Percentiles rank a stretch among this genome's conserved stretches.
phyloP scores from a whole-genome alignment of 2,329 filamentous ascomycete genomes.

The Phialemonium atrogriseum region DNA sequence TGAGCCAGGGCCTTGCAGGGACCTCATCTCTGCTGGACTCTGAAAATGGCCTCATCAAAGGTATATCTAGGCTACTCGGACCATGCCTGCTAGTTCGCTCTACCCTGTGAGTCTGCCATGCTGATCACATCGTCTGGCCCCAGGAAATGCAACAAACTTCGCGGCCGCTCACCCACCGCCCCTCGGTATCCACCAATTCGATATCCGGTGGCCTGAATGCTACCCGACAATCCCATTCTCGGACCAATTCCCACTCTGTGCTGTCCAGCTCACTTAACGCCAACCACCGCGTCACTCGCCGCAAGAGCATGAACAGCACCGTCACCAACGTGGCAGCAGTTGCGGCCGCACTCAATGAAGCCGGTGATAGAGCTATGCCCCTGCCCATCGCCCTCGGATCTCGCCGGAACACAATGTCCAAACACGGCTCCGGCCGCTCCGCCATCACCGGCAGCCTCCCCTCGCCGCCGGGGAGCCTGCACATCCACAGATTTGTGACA shows the following conservation, averaged over 20 bases:
- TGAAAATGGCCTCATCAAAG: constrained; percentile 24
- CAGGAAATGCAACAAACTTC: constrained; percentile 59
- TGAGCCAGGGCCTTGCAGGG: constrained; percentile 9
- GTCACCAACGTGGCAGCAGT: constrained; percentile 66
- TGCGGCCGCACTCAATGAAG: constrained; percentile 63
- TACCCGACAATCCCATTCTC: constrained; percentile 55
- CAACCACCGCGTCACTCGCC: constrained; percentile 78
- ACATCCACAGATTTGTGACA: constrained; percentile 42
- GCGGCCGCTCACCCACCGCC: constrained; percentile 58
- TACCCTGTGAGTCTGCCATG: constrained; percentile 19
- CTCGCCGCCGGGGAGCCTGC: constrained; percentile 61
- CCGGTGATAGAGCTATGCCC: constrained; percentile 46
- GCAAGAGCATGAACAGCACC: constrained; percentile 84
- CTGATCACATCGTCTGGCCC: constrained; percentile 25
- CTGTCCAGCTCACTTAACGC: constrained; percentile 70
- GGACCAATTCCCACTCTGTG: constrained; percentile 75
- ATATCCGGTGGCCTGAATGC: constrained; percentile 48
- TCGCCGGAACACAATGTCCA: constrained; percentile 64
- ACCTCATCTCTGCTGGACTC: constrained; percentile 9
- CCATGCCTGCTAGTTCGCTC: constrained; percentile 15
- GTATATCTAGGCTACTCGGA: constrained; percentile 14
- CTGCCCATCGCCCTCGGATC: constrained; percentile 49
- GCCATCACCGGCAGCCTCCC: constrained; percentile 49
- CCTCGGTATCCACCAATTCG: constrained; percentile 48
- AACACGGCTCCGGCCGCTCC: constrained; percentile 44